These are phyloP conservation scores for Asterionellopsis glacialis DNA, from an alignment of 108 stramenopile genomes.

Conservation along the genomic window DNA sequence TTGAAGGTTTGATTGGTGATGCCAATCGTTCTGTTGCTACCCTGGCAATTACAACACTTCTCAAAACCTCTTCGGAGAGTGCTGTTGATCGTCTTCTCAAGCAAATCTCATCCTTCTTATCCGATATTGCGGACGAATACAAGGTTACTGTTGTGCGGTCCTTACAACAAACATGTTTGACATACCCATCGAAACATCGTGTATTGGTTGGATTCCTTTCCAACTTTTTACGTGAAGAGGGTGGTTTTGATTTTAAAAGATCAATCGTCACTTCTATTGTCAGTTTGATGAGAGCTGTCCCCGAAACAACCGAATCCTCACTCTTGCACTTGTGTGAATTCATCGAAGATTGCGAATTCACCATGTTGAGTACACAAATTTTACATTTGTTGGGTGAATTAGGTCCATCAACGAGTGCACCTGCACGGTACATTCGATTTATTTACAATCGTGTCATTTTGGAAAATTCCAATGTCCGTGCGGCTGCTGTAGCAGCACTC, in stretches of 20 bases:
- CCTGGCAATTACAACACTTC: slow-evolving; percentile 96
- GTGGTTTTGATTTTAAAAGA: slow-evolving; percentile 92
- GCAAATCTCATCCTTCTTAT: slow-evolving; percentile 97
- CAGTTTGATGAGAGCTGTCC: slow-evolving; percentile 78
- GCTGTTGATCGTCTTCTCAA: slow-evolving; percentile 95
- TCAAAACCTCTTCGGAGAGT: slow-evolving; percentile 97
- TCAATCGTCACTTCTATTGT: slow-evolving; percentile 86
- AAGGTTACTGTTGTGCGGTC: slow-evolving; percentile 91
- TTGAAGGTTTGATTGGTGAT: slow-evolving; percentile 95
- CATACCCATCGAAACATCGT: slow-evolving; percentile 89
- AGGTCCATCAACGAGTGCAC: slow-evolving; percentile 77
- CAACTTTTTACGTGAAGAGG: slow-evolving; percentile 93
- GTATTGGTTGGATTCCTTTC: slow-evolving; percentile 89
- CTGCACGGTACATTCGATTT: slow-evolving; percentile 95
- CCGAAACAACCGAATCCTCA: slow-evolving; percentile 81
- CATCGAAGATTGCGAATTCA: slow-evolving; percentile 98
- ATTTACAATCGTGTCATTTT: slow-evolving; percentile 97
- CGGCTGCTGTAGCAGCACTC: slow-evolving; percentile 88
- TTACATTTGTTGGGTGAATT: slow-evolving; percentile 86
- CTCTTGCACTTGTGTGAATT: slow-evolving; percentile 96
- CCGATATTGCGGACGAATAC: slow-evolving; percentile 99
- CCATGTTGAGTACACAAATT: slow-evolving; percentile 79
- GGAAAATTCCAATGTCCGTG: slow-evolving; percentile 91
- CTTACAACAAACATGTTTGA: slow-evolving; percentile 85
- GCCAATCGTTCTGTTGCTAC: slow-evolving; percentile 97